Evolutionary conservation across 2,329 filamentous ascomycete genomes (phyloP).

Genomic region (Monosporascus sp.): DNA sequence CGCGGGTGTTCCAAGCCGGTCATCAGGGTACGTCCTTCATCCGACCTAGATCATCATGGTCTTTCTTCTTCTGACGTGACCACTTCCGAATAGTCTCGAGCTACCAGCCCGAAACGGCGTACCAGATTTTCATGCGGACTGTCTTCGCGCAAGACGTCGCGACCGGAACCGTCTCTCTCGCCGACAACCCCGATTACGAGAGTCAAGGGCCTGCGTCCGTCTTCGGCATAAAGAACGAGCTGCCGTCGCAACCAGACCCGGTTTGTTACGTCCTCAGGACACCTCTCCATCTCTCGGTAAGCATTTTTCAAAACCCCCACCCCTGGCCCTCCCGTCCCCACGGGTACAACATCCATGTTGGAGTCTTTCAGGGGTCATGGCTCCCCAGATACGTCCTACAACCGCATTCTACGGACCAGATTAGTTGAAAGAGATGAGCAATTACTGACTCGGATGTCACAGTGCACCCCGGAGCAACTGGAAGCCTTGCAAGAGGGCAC

Average conservation of each 20-base stretch:
- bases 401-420: too few relatives aligned
- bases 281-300: neutral
- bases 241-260: neutral
- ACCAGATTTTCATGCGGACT: slow-evolving; percentile 43
- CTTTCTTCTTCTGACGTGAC: neutral
- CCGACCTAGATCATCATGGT: neutral
- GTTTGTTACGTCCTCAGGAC: slow-evolving; percentile 4
- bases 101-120: slow-evolving; percentile 46
- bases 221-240: slow-evolving; percentile 7
- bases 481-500: slow-evolving; percentile 1
- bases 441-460: neutral
- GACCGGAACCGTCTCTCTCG: slow-evolving; percentile 40
- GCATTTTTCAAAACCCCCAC: neutral
- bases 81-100: slow-evolving; percentile 29
- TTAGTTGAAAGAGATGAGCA: neutral
- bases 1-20: slow-evolving; percentile 39
- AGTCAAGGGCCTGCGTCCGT: slow-evolving; percentile 9
- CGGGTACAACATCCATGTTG: neutral
- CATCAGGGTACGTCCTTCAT: slow-evolving; percentile 24
- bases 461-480: slow-evolving; percentile 4
- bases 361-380: too few relatives aligned
- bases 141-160: slow-evolving; percentile 44
- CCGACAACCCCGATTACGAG: neutral
- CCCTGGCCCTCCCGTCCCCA: too few relatives aligned
- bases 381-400: too few relatives aligned